phyloP scores from a whole-genome alignment of 2,329 filamentous ascomycete species.

The Westerdykella aurantiaca region DNA sequence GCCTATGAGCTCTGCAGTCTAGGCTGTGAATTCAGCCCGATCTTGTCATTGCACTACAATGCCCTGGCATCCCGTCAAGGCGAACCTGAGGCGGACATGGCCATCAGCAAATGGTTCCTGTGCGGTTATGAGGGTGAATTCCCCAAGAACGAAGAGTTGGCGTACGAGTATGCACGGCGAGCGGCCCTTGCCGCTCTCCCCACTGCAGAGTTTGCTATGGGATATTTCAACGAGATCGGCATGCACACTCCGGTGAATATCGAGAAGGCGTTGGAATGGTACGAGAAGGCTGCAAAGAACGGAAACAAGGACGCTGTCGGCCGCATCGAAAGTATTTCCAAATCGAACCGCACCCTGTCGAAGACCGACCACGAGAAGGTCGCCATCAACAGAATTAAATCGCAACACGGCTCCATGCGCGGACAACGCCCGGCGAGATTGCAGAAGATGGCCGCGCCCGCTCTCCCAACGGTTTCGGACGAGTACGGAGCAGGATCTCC shows the following conservation, averaged over 20 bases:
- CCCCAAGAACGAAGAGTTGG: conserved; percentile 89
- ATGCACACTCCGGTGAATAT: conserved; percentile 84
- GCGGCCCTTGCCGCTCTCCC: conserved; percentile 75
- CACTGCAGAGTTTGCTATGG: conserved; percentile 92
- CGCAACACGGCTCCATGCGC: conserved; percentile 48
- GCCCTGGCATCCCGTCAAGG: conserved; percentile 87
- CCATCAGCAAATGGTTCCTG: conserved; percentile 97
- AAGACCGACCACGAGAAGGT: conserved; percentile 90
- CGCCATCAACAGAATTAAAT: conserved; percentile 76
- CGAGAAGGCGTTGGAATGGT: conserved; percentile 80
- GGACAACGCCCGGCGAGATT: conserved; percentile 44
- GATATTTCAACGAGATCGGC: conserved; percentile 96
- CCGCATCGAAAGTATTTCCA: conserved; percentile 76
- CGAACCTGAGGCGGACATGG: conserved; percentile 87
- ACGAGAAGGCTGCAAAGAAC: conserved; percentile 78
- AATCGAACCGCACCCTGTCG: conserved; percentile 70
- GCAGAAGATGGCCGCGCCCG: conserved; percentile 30
- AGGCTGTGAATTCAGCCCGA: conserved; percentile 90
- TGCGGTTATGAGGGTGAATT: conserved; percentile 92
- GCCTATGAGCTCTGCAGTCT: conserved; percentile 92
- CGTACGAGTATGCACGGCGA: conserved; percentile 83
- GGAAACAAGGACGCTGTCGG: conserved; percentile 84
- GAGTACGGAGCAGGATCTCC: conserved; percentile 28
- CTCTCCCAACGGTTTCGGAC: conserved; percentile 39
- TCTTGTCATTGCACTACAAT: conserved; percentile 91